A percentile compares a stretch with the other conserved stretches of the same genome.
Evolutionary conservation across 2,329 filamentous ascomycete species (phyloP).

Genomic region (Diaporthe vaccinii): DNA sequence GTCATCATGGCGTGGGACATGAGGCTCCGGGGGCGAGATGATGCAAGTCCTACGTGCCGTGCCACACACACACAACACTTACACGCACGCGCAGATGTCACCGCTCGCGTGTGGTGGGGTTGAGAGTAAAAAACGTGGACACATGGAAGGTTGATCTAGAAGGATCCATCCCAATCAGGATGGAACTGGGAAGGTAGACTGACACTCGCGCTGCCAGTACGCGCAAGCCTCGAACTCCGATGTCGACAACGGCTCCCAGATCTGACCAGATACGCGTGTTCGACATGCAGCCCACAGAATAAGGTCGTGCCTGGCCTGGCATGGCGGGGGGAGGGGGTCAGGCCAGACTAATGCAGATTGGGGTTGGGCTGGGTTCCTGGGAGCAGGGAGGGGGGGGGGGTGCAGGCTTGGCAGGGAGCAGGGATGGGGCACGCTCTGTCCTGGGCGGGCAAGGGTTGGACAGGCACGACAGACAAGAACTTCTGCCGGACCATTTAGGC

Average conservation of each 20-base stretch:
- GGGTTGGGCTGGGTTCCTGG: neutral
- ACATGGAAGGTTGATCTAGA: slow-evolving; percentile 1
- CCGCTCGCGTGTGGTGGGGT: neutral
- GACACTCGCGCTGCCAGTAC: neutral
- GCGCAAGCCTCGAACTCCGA: slow-evolving; percentile 27
- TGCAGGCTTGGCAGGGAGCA: neutral
- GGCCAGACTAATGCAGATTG: slow-evolving; percentile 6
- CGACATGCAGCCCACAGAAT: slow-evolving; percentile 26
- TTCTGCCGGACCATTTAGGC: slow-evolving; percentile 27
- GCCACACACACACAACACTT: neutral
- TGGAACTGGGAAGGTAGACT: neutral
- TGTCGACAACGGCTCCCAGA: neutral
- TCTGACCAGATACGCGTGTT: slow-evolving; percentile 10
- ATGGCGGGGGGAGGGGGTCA: neutral
- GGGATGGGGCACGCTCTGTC: neutral
- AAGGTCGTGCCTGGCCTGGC: slow-evolving; percentile 3
- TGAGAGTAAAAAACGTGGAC: neutral
- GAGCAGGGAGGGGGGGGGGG: neutral
- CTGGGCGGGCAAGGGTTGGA: neutral
- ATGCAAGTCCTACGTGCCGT: slow-evolving; percentile 1
- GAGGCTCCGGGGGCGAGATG: neutral
- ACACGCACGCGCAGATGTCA: no score
- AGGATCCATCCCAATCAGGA: neutral
- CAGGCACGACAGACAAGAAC: neutral
- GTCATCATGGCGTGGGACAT: slow-evolving; percentile 8